phyloP scores from a whole-genome alignment of 371 early-diverging fungal genomes.

The Mortierella polycephala region DNA sequence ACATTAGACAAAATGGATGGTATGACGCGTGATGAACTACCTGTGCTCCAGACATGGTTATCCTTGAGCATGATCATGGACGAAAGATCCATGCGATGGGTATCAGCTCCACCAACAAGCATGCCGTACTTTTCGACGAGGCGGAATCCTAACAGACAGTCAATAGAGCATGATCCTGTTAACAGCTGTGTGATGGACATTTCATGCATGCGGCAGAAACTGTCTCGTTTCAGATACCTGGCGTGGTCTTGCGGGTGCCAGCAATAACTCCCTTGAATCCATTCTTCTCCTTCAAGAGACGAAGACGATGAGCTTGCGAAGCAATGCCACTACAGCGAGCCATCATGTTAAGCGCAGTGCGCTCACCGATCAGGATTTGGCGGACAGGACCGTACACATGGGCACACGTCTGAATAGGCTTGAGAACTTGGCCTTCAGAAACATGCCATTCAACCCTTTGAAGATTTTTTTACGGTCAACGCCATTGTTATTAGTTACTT shows the following conservation, averaged over 20 bases:
- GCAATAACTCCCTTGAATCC: slow-evolving; percentile 91
- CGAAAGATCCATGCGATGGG: slow-evolving; percentile 96
- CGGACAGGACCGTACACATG: slow-evolving; percentile 87
- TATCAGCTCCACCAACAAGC: slow-evolving; percentile 96
- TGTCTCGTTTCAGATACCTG: slow-evolving; percentile 65
- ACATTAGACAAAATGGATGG: background rate
- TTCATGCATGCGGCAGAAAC: too few species aligned
- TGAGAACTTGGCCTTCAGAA: slow-evolving; percentile 83
- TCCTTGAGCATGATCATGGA: slow-evolving; percentile 99
- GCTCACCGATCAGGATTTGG: slow-evolving; percentile 91
- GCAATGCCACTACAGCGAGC: slow-evolving; percentile 96
- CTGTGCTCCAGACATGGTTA: slow-evolving; percentile 96
- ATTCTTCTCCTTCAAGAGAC: slow-evolving; percentile 72
- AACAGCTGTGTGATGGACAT: too few species aligned
- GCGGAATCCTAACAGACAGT: slow-evolving; percentile 78
- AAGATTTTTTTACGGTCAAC: background rate
- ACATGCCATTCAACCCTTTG: slow-evolving; percentile 85
- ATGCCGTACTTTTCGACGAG: slow-evolving; percentile 98
- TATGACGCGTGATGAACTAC: slow-evolving; percentile 40
- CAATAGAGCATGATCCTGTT: background rate
- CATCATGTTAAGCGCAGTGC: slow-evolving; percentile 94
- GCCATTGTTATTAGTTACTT: background rate
- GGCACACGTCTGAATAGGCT: slow-evolving; percentile 82
- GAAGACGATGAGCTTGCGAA: slow-evolving; percentile 79
- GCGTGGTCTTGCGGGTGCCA: slow-evolving; percentile 98